Evolutionary conservation across 805 yeast genomes (phyloP).

Genomic region (Cyberlindnera mississippiensis): DNA sequence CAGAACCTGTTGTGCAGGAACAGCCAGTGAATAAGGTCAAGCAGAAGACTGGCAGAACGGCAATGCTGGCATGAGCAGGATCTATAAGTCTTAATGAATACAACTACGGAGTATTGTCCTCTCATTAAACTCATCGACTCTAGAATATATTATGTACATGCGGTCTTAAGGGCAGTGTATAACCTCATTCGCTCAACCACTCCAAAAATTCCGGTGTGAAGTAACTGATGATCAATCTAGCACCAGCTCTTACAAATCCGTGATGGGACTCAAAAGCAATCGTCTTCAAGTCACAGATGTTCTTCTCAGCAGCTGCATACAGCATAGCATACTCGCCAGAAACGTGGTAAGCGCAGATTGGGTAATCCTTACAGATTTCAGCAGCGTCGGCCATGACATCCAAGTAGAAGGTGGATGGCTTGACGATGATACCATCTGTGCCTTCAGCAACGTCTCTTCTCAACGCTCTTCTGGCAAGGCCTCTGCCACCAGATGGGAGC

Average conservation of each 20-base stretch:
- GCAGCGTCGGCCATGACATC: constrained; percentile 90
- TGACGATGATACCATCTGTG: constrained; percentile 91
- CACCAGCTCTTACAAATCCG: constrained; percentile 95
- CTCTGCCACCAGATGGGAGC: constrained; percentile 88
- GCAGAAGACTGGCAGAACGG: constrained; percentile 17
- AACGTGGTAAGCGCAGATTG: constrained; percentile 93
- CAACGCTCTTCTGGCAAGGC: constrained; percentile 90
- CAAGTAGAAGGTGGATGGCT: constrained; percentile 92
- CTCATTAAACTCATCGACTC: no score
- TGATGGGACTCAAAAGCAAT: constrained; percentile 81
- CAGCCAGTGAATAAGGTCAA: constrained; percentile 13
- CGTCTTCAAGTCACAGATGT: constrained; percentile 77
- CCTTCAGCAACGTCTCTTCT: constrained; percentile 86
- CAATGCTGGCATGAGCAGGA: constrained; percentile 18
- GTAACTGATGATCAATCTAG: constrained; percentile 83
- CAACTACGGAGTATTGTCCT: no score
- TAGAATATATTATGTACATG: background rate
- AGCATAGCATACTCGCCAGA: constrained; percentile 97
- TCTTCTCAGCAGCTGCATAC: constrained; percentile 97
- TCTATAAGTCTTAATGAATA: no score
- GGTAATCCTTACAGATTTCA: constrained; percentile 74
- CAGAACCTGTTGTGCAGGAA: constrained; percentile 2
- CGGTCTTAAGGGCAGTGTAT: background rate
- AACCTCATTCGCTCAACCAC: constrained; percentile 57
- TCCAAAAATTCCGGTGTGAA: constrained; percentile 94